Evolutionary conservation across 306 rosid species (phyloP).

Genomic region (peach (Prunus persica)): Prunus_persica_NCBIv2 NC_034009.1:38316001-38316500

Average conservation of each 20-base stretch:
- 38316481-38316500: not conserved
- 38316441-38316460: conserved; percentile 20
- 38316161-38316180: conserved; percentile 23
- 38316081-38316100: conserved; percentile 99
- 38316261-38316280: not conserved
- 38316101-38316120: conserved; percentile 95
- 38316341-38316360: conserved; percentile 64
- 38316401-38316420: conserved; percentile 90
- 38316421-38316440: conserved; percentile 68
- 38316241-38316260: conserved; percentile 2
- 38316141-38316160: conserved; percentile 87
- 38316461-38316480: not conserved
- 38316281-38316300: conserved; percentile 5
- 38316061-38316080: conserved; percentile 88
- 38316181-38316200: conserved; percentile 6
- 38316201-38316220: conserved; percentile 10
- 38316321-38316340: conserved; percentile 48
- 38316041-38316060: conserved; percentile 83
- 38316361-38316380: conserved; percentile 81
- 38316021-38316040: conserved; percentile 82
- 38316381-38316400: conserved; percentile 72
- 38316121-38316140: conserved; percentile 82
- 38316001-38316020: conserved; percentile 75
- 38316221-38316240: not conserved
- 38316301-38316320: not conserved